Evolutionary conservation across 129 eudicot genomes (phyloP).

Genomic region (Flaveria sonorensis): DNA sequence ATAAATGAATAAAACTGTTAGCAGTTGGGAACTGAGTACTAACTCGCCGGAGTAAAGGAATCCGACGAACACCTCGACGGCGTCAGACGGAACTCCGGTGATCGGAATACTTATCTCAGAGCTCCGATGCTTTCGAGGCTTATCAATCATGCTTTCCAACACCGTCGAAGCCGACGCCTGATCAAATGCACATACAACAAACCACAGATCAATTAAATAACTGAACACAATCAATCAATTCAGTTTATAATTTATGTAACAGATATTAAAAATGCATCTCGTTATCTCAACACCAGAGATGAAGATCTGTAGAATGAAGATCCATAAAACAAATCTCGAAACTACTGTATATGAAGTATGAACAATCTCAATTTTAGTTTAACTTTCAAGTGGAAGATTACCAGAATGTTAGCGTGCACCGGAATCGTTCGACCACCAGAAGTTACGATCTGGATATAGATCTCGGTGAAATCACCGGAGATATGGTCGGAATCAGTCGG

Average conservation of each 20-base stretch:
- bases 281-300: too few relatives aligned
- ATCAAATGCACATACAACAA: slow-evolving; percentile 2
- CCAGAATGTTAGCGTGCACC: slow-evolving; percentile 73
- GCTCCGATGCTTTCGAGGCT: slow-evolving; percentile 57
- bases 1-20: too few relatives aligned
- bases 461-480: slow-evolving; percentile 45
- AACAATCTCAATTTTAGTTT: background rate
- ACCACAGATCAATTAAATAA: too few relatives aligned
- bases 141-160: slow-evolving; percentile 50
- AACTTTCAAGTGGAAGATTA: slow-evolving; percentile 22
- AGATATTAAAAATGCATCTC: slow-evolving; percentile 4
- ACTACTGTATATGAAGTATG: background rate
- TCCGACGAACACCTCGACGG: slow-evolving; percentile 71
- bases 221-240: background rate
- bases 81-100: slow-evolving; percentile 86
- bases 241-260: background rate
- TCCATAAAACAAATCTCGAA: background rate
- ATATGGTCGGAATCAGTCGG: slow-evolving; percentile 28
- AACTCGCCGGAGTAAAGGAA: slow-evolving; percentile 67
- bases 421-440: slow-evolving; percentile 77
- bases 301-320: background rate
- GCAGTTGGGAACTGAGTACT: slow-evolving; percentile 16
- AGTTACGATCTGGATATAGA: slow-evolving; percentile 61
- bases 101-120: slow-evolving; percentile 59
- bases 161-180: slow-evolving; percentile 64